These are phyloP conservation scores for Flammula alnicola DNA, from an alignment of 1,284 basidiomycete genomes.

Conservation along the genomic window DNA sequence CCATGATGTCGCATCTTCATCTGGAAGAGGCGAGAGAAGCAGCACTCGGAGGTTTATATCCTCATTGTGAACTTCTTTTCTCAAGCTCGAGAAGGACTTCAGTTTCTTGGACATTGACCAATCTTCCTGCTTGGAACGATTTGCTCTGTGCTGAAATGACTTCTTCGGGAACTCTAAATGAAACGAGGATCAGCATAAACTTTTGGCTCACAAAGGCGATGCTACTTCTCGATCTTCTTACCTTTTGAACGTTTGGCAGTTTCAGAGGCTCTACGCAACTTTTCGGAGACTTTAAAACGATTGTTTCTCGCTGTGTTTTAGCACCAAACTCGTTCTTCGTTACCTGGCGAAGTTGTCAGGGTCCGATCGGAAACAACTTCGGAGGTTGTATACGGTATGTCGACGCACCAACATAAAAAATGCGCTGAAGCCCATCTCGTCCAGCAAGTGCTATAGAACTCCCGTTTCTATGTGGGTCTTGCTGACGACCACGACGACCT, in stretches of 20 bases:
- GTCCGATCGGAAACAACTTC: no score
- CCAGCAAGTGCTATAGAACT: constrained; percentile 1
- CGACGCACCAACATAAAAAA: constrained; percentile 7
- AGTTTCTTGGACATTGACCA: neutral
- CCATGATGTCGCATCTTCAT: neutral
- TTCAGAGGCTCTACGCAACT: neutral
- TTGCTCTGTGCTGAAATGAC: constrained; percentile 12
- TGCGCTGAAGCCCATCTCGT: constrained; percentile 1
- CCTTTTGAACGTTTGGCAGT: neutral
- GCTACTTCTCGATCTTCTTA: neutral
- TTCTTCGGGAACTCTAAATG: constrained; percentile 1
- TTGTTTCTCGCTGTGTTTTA: neutral
- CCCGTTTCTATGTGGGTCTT: neutral
- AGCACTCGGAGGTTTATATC: constrained; percentile 13
- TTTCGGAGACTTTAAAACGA: neutral
- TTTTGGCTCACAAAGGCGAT: neutral
- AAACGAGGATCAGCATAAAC: neutral
- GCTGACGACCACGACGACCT: neutral
- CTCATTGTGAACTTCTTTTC: constrained; percentile 13
- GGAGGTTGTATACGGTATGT: neutral
- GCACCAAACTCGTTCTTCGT: constrained; percentile 1
- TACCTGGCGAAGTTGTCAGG: constrained; percentile 7
- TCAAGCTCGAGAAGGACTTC: constrained; percentile 9
- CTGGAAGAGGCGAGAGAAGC: constrained; percentile 10
- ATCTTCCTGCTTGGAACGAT: constrained; percentile 7